Evolutionary conservation across 305 asterid species (phyloP).

Genomic region (Fraxinus floribunda): DNA sequence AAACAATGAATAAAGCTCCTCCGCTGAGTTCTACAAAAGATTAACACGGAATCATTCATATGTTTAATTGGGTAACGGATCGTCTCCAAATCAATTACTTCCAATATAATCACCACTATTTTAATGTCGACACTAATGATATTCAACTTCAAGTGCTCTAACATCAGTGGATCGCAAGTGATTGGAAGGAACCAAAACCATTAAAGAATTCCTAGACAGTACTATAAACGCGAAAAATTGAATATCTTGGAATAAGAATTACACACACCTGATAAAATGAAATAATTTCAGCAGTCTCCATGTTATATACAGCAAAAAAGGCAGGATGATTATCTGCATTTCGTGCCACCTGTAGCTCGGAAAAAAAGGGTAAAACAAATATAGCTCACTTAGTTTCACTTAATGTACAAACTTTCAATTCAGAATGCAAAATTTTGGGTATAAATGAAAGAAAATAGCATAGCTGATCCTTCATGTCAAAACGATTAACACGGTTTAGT

Average conservation of each 20-base stretch:
- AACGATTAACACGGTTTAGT: neutral
- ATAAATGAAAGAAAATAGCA: conserved; percentile 2
- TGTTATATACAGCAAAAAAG: conserved; percentile 92
- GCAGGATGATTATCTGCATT: conserved; percentile 87
- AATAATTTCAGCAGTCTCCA: conserved; percentile 88
- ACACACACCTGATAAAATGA: conserved; percentile 79
- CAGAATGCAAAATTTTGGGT: conserved; percentile 2
- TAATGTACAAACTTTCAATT: neutral
- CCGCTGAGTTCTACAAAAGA: conserved; percentile 72
- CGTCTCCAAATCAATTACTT: neutral
- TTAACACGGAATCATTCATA: neutral
- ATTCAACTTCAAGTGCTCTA: neutral
- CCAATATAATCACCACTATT: neutral
- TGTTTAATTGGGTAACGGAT: neutral
- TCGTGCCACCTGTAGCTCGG: conserved; percentile 63
- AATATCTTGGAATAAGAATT: neutral
- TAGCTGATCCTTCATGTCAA: neutral
- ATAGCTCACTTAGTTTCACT: neutral
- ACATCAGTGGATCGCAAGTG: neutral
- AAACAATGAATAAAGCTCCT: conserved; percentile 75
- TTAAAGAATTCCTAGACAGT: neutral
- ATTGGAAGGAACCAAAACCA: neutral
- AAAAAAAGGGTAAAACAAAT: conserved; percentile 26
- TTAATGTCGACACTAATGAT: neutral
- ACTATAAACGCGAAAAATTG: neutral